Conservation (phyloP, 495 filamentous ascomycete species). For the Xylaria sp. region DNA sequence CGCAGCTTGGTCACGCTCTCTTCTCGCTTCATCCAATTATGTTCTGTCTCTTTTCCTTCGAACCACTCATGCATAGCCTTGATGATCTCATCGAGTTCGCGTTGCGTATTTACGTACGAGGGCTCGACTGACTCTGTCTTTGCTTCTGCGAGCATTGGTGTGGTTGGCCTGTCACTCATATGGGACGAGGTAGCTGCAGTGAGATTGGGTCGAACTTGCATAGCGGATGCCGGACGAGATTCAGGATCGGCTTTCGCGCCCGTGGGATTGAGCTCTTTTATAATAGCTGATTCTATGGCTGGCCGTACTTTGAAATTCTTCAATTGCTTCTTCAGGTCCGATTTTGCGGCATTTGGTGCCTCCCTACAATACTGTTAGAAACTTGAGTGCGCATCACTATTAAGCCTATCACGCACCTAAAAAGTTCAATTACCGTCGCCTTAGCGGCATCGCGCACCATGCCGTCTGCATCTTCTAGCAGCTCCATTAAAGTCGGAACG, state of each 20-base stretch:
- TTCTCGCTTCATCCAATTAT: constrained; percentile 88
- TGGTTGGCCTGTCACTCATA: constrained; percentile 54
- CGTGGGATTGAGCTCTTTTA: constrained; percentile 71
- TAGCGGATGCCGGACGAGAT: constrained; percentile 46
- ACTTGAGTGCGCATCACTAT: neutral
- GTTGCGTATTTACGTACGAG: constrained; percentile 75
- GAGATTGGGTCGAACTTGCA: constrained; percentile 55
- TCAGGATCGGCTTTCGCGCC: constrained; percentile 53
- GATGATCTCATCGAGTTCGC: constrained; percentile 85
- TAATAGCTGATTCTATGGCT: constrained; percentile 80
- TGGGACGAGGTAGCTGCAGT: constrained; percentile 58
- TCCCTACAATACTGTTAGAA: constrained; percentile 55
- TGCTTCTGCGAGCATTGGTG: constrained; percentile 57
- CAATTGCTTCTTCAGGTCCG: constrained; percentile 84
- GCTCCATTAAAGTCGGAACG: constrained; percentile 80
- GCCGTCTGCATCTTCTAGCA: constrained; percentile 88
- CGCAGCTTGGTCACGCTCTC: constrained; percentile 77
- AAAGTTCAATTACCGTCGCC: constrained; percentile 80
- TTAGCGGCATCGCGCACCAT: constrained; percentile 86
- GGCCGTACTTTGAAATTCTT: constrained; percentile 79
- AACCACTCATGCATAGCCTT: constrained; percentile 80
- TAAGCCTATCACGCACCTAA: constrained; percentile 63
- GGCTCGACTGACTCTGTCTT: constrained; percentile 78
- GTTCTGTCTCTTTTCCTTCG: constrained; percentile 87
- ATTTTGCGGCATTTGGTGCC: constrained; percentile 82